Percentiles rank a stretch among this genome's conserved stretches.
Conservation (phyloP, 2,329 filamentous ascomycete species). For the Phaeosphaeria sp. region DNA sequence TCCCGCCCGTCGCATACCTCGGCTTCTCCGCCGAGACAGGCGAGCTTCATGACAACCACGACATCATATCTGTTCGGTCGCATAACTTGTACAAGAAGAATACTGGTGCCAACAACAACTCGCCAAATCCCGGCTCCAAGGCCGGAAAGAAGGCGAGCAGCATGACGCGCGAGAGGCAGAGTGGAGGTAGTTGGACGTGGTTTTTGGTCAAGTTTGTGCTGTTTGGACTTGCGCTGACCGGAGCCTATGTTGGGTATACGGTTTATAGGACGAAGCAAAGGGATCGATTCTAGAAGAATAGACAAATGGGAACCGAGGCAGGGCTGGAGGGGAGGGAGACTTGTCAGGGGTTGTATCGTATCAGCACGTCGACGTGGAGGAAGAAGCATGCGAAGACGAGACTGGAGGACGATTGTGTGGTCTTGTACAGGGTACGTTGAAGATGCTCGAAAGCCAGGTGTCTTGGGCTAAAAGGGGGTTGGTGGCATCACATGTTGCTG, state of each 20-base stretch:
- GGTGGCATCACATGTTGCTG: background rate
- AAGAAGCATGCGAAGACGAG: background rate
- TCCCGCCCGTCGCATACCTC: constrained; percentile 74
- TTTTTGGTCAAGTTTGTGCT: constrained; percentile 83
- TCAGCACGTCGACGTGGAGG: background rate
- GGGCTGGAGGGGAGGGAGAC: background rate
- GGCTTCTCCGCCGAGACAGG: constrained; percentile 85
- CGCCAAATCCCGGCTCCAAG: constrained; percentile 11
- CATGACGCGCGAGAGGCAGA: constrained; percentile 55
- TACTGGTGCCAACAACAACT: constrained; percentile 21
- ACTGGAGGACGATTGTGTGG: background rate
- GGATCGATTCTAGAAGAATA: constrained; percentile 51
- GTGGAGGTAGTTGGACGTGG: constrained; percentile 68
- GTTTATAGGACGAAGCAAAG: constrained; percentile 72
- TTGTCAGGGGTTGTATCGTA: background rate
- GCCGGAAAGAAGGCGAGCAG: constrained; percentile 22
- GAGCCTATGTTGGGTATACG: constrained; percentile 85
- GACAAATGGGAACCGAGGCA: background rate
- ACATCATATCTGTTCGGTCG: constrained; percentile 85
- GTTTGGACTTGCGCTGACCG: constrained; percentile 72
- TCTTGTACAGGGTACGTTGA: constrained; percentile 5
- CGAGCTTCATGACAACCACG: constrained; percentile 96
- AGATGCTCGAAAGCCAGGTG: too few species aligned
- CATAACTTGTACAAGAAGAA: constrained; percentile 82
- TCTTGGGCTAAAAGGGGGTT: background rate